Conservation (phyloP, 1,284 basidiomycete species). For the Microbotryum intermedium region DNA sequence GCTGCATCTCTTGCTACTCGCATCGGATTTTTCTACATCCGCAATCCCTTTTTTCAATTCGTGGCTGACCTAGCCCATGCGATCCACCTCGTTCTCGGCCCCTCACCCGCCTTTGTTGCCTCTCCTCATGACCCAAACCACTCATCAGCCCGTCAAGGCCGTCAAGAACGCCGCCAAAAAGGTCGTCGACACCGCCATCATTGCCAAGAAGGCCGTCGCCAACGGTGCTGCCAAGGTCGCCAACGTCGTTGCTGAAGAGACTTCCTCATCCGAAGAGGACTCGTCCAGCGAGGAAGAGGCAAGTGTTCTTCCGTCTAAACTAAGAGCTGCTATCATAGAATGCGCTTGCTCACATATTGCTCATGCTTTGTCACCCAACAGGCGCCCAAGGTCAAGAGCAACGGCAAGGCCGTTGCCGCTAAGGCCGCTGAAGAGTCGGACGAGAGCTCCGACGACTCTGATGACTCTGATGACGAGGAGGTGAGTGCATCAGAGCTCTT, state of each 20-base stretch:
- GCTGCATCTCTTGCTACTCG: background rate
- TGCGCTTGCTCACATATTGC: slow-evolving; percentile 1
- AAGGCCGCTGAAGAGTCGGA: slow-evolving; percentile 2
- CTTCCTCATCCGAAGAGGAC: slow-evolving; percentile 25
- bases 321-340: background rate
- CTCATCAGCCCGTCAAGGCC: slow-evolving; percentile 22
- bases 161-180: slow-evolving; percentile 20
- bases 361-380: background rate
- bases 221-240: slow-evolving; percentile 10
- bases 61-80: background rate
- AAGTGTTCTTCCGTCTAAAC: background rate
- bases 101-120: no score
- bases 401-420: slow-evolving; percentile 6
- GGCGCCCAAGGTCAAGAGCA: slow-evolving; percentile 4
- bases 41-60: no score
- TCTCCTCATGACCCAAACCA: no score
- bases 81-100: background rate
- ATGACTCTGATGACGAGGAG: slow-evolving; percentile 11
- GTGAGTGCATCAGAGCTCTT: background rate
- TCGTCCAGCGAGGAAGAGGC: slow-evolving; percentile 23
- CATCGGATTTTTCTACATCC: no score
- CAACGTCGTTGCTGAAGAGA: slow-evolving; percentile 8
- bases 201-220: slow-evolving; percentile 1
- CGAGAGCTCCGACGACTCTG: slow-evolving; percentile 1
- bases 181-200: slow-evolving; percentile 7